Evolutionary conservation across 139 green algal genomes (phyloP), one percentile per base, ranked within the genome.

Genomic region (Haematococcus lacustris): DNA sequence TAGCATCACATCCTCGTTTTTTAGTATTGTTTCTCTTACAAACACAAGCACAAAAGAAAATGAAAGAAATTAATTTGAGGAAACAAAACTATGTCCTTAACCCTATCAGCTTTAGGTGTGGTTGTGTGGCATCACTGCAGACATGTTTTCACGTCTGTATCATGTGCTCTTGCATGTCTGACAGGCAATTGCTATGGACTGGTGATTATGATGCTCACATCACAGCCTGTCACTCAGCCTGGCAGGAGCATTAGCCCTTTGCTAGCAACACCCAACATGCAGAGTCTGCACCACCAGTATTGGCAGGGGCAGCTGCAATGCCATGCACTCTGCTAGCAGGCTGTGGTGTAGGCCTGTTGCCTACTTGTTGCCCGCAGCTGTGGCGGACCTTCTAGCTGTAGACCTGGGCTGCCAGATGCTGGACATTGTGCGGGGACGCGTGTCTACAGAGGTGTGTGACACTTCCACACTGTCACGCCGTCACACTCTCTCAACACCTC

Each of bases 371-470:
- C 21, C 57, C 26, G 69, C 79, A 90, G 90, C 75, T 57, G 82
- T 94, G 2, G 87, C 87, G n/a, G 91, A 96, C 71, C 76, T 78
- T 39, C 80, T 97, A 72, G 77, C 88, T 4, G 83, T 93, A 2
- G 84, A 88, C 70, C 86, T 97, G 51, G 91, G 89, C 25, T 66
- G 51, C 6, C 82, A 94, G 73, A 81, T 97, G 75, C 79, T 93
- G 30, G 81, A 88, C 28, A 85, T 93, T 50, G 83, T 97, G 34
- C 91, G 91, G 7, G 91, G 91, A 0, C 71, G 86, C 23, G 89
- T 95, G 30, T 92, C 82, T 23, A 96, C 89, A 28, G 91, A 96
- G 82, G 85, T 88, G 53, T 85, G n/a, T n/a, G n/a, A n/a, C n/a
- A n/a, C n/a, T n/a, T n/a, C n/a, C n/a, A n/a, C n/a, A n/a, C n/a